Evolutionary conservation across 2,329 filamentous ascomycete genomes (phyloP).

Genomic region (Cladosporium oxysporum): DNA sequence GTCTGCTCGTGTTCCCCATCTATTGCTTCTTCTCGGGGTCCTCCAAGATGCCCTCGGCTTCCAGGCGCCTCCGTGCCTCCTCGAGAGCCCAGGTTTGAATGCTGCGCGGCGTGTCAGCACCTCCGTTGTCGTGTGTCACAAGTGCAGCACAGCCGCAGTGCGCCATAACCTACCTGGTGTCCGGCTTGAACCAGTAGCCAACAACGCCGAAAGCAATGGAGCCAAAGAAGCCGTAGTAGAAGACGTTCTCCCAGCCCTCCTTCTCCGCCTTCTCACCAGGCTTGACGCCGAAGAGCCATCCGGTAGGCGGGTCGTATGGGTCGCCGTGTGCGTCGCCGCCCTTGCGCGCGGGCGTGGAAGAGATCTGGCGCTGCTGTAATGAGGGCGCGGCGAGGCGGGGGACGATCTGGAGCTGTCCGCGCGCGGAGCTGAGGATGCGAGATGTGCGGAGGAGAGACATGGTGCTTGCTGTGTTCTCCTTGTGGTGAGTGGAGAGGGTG

Average conservation of each 20-base stretch:
- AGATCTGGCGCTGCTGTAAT: constrained; percentile 33
- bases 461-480: constrained; percentile 5
- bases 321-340: constrained; percentile 67
- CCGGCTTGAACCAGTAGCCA: constrained; percentile 93
- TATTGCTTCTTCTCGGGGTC: constrained; percentile 59
- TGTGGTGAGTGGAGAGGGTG: constrained; percentile 16
- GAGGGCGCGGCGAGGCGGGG: constrained; percentile 31
- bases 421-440: constrained; percentile 34
- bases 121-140: background rate
- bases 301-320: constrained; percentile 85
- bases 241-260: constrained; percentile 92
- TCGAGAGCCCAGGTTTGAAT: constrained; percentile 99
- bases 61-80: constrained; percentile 91
- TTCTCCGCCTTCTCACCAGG: constrained; percentile 94
- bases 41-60: constrained; percentile 89
- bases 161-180: constrained; percentile 80
- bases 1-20: constrained; percentile 7
- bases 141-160: background rate
- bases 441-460: constrained; percentile 24
- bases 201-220: constrained; percentile 72
- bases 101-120: constrained; percentile 50
- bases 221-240: constrained; percentile 82
- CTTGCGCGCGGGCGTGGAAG: constrained; percentile 35
- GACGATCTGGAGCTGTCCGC: constrained; percentile 37
- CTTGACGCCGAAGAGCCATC: constrained; percentile 92